A percentile compares a stretch with the other conserved stretches of the same genome.
These are phyloP conservation scores for Scytalidium sp. DNA, from an alignment of 2,329 filamentous ascomycete species.

Conservation along the genomic window DNA sequence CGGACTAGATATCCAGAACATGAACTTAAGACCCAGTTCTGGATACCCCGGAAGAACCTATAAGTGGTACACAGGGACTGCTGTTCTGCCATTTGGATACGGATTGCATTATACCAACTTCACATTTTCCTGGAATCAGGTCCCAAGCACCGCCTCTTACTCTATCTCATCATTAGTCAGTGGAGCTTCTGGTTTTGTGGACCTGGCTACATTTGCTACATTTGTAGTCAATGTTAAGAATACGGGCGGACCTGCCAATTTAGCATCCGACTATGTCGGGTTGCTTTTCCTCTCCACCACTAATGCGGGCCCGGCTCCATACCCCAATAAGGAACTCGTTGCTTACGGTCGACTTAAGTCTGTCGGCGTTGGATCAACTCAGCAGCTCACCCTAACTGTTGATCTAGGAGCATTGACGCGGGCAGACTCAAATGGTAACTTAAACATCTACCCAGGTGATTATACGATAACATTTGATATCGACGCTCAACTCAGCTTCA, in stretches of 20 bases:
- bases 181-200: not conserved
- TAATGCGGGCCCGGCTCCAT: constrained; percentile 43
- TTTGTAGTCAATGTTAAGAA: constrained; percentile 40
- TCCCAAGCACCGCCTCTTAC: not conserved
- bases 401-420: constrained; percentile 46
- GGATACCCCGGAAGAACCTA: constrained; percentile 46
- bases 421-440: constrained; percentile 44
- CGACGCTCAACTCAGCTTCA: not conserved
- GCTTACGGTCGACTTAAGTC: constrained; percentile 37
- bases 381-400: constrained; percentile 33
- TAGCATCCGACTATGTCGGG: constrained; percentile 50
- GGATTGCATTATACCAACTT: constrained; percentile 59
- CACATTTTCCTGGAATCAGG: not conserved
- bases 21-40: constrained; percentile 46
- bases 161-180: not conserved
- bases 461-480: constrained; percentile 45
- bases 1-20: constrained; percentile 50
- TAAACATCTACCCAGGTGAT: constrained; percentile 48
- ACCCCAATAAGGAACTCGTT: constrained; percentile 51
- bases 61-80: constrained; percentile 49
- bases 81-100: constrained; percentile 50
- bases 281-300: constrained; percentile 46
- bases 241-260: constrained; percentile 38
- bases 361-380: constrained; percentile 23
- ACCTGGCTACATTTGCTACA: constrained; percentile 25